phyloP scores from a whole-genome alignment of 2,329 filamentous ascomycete species.

The Capronia coronata region DNA sequence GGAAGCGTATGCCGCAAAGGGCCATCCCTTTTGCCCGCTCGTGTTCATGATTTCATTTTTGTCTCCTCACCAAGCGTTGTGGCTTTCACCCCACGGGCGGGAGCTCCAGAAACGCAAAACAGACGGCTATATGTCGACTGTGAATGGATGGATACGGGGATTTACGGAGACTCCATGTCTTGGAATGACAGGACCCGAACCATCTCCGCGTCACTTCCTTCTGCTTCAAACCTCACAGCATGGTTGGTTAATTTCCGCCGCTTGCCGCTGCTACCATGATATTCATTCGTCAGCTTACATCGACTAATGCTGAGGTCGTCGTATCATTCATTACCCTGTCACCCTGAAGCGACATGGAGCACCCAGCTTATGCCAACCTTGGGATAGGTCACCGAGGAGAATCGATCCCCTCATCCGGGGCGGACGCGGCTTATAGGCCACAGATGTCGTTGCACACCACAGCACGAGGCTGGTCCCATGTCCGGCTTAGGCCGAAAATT shows the following conservation, averaged over 20 bases:
- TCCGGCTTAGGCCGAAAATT: constrained; percentile 14
- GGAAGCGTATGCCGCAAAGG: too few relatives aligned
- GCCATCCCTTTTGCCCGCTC: too few relatives aligned
- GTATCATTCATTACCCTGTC: constrained; percentile 5
- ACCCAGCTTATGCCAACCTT: background rate
- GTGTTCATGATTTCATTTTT: too few relatives aligned
- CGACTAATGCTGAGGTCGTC: constrained; percentile 1
- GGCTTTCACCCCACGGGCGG: background rate
- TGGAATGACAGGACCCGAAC: constrained; percentile 6
- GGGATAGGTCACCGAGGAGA: constrained; percentile 6
- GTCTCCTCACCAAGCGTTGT: too few relatives aligned
- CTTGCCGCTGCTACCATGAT: background rate
- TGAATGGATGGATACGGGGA: constrained; percentile 11
- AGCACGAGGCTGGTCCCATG: background rate
- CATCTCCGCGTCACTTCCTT: constrained; percentile 16
- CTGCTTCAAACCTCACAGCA: background rate
- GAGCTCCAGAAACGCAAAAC: background rate
- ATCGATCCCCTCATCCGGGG: constrained; percentile 10
- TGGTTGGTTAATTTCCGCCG: background rate
- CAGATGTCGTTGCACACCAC: background rate
- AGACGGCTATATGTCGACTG: background rate
- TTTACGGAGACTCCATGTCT: constrained; percentile 22
- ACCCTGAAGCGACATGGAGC: constrained; percentile 8
- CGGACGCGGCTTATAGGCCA: constrained; percentile 2
- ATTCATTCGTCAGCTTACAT: constrained; percentile 21